These are phyloP conservation scores for Curvularia verruculosa DNA, from an alignment of 2,329 filamentous ascomycete species.

Conservation along the genomic window DNA sequence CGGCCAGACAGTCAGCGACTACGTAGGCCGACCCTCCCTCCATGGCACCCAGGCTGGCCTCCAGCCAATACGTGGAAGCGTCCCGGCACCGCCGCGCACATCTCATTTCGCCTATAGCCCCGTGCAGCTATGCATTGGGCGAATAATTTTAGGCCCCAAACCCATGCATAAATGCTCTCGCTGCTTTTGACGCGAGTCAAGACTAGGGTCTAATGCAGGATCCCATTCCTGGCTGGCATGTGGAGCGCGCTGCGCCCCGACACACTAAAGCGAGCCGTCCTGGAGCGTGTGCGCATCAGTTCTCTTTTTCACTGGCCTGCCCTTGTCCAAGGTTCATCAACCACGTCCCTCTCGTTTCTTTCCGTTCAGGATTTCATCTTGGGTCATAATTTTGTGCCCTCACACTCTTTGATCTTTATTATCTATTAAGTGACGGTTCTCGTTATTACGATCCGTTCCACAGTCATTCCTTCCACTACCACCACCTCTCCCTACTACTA, in stretches of 20 bases:
- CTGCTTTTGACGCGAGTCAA: slow-evolving; percentile 43
- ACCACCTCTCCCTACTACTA: neutral
- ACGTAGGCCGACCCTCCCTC: slow-evolving; percentile 15
- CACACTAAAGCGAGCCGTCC: slow-evolving; percentile 48
- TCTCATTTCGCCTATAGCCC: slow-evolving; percentile 45
- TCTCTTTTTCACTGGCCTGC: slow-evolving; percentile 49
- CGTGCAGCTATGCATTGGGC: slow-evolving; percentile 43
- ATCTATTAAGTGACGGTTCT: slow-evolving; percentile 48
- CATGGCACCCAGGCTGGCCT: slow-evolving; percentile 27
- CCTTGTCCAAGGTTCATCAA: slow-evolving; percentile 52
- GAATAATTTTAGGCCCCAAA: slow-evolving; percentile 43
- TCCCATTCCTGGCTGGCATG: slow-evolving; percentile 41
- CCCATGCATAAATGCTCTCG: slow-evolving; percentile 44
- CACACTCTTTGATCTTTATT: slow-evolving; percentile 20
- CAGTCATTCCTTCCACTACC: slow-evolving; percentile 48
- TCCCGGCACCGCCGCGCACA: slow-evolving; percentile 37
- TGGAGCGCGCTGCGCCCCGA: slow-evolving; percentile 48
- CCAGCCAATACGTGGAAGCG: slow-evolving; percentile 27
- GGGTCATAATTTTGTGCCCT: slow-evolving; percentile 34
- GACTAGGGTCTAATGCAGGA: slow-evolving; percentile 17
- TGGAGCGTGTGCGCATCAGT: slow-evolving; percentile 51
- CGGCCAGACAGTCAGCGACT: slow-evolving; percentile 22
- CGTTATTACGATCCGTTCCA: slow-evolving; percentile 50
- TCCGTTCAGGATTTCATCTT: slow-evolving; percentile 48
- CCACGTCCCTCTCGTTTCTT: slow-evolving; percentile 49